These are phyloP conservation scores for Bimuria novae-zelandiae DNA, from an alignment of 2,329 filamentous ascomycete genomes.

Conservation along the genomic window DNA sequence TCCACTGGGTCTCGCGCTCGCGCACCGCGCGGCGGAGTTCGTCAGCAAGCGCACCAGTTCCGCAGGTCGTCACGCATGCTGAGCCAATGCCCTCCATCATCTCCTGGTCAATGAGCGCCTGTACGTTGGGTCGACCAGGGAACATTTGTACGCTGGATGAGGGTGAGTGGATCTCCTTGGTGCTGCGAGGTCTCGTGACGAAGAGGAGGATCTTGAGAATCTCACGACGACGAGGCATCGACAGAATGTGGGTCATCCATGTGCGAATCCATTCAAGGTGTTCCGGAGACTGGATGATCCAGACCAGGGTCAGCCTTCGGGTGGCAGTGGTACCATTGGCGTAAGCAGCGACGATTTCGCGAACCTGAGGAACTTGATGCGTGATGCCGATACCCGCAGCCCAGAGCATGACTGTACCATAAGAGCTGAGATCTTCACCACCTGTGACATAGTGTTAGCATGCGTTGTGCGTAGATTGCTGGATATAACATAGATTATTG, in stretches of 20 bases:
- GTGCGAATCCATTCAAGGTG: conserved; percentile 91
- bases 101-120: conserved; percentile 79
- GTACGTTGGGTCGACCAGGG: conserved; percentile 83
- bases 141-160: conserved; percentile 88
- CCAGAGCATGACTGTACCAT: conserved; percentile 88
- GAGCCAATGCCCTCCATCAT: conserved; percentile 81
- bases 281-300: conserved; percentile 89
- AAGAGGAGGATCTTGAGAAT: conserved; percentile 87
- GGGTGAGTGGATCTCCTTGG: conserved; percentile 77
- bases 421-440: conserved; percentile 85
- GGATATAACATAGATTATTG: conserved; percentile 32
- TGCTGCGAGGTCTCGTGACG: conserved; percentile 82
- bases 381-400: conserved; percentile 94
- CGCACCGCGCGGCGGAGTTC: conserved; percentile 73
- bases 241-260: conserved; percentile 85
- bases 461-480: conserved; percentile 23
- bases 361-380: conserved; percentile 87
- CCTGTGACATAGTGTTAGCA: conserved; percentile 50
- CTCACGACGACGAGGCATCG: conserved; percentile 79
- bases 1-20: conserved; percentile 65
- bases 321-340: conserved; percentile 76
- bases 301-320: conserved; percentile 80
- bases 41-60: conserved; percentile 73
- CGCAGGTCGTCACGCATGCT: conserved; percentile 84
- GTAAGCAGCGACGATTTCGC: conserved; percentile 62